A percentile compares a stretch with the other conserved stretches of the same genome.
These are phyloP conservation scores for Populus davidiana DNA, from an alignment of 345 rosid genomes.

Conservation along the genomic window DNA sequence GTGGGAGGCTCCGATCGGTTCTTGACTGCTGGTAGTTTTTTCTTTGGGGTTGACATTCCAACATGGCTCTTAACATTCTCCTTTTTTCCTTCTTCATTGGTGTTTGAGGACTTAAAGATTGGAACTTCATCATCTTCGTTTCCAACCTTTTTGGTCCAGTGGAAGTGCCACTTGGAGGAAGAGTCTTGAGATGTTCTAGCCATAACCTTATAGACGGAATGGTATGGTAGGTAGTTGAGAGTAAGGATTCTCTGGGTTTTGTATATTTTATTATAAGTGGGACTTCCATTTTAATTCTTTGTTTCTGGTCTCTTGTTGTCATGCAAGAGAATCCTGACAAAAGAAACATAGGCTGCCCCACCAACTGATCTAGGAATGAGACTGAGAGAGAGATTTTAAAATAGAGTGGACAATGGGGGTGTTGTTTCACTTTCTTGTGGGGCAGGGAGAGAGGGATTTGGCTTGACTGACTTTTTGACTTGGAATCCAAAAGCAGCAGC, in stretches of 20 bases:
- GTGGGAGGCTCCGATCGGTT: conserved; percentile 38
- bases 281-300: neutral
- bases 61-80: conserved; percentile 10
- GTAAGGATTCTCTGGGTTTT: neutral
- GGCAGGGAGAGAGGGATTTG: conserved; percentile 33
- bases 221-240: neutral
- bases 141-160: conserved; percentile 76
- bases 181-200: conserved; percentile 46
- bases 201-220: conserved; percentile 20
- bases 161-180: conserved; percentile 64
- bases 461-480: conserved; percentile 71
- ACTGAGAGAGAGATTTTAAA: neutral
- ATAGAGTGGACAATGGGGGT: conserved; percentile 8
- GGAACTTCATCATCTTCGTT: conserved; percentile 49
- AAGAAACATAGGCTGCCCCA: conserved; percentile 26
- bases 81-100: conserved; percentile 26
- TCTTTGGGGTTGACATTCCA: conserved; percentile 46
- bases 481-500: conserved; percentile 29
- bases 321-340: conserved; percentile 25
- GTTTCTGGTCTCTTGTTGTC: conserved; percentile 2
- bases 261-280: conserved; percentile 8
- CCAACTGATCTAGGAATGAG: conserved; percentile 14
- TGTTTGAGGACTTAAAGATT: conserved; percentile 32
- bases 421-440: conserved; percentile 73
- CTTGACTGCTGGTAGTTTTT: conserved; percentile 62